Base-by-base conservation (phyloP, 179 eudicot genomes). In the Silene vulgaris region DNA sequence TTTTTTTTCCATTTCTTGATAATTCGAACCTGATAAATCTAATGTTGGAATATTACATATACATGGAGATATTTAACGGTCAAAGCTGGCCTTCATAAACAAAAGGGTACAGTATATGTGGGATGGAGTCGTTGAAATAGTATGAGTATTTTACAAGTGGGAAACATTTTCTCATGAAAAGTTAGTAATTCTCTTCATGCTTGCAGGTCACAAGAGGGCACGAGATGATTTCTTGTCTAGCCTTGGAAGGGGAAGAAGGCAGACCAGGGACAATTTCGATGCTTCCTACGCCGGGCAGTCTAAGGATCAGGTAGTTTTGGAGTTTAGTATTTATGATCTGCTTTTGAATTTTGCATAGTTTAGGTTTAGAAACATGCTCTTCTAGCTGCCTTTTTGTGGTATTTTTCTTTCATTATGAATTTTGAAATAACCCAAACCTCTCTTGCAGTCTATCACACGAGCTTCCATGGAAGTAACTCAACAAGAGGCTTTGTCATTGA, bases 161-260 rank as follows among this genome's bases (percentile, higher is more conserved):
- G 17, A 37, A 1, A 48, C 16, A 12, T 37, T 76, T 54, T 65
- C 13, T 37, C 12, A 21, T 48, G 72, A 68, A 5, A 56, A 72
- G 29, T 59, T 75, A 60, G 48, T 73, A 67, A 59, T 9, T 66
- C 17, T 40, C 30, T 43, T 73, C 28, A 20, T 80, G 79, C 79
- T 78, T 75, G 66, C 76, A 75, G 83, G 75, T 65, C 60, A 64
- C 20, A 88, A 84, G 82, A 87, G 90, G 80, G 82, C 81, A 75
- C 78, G 72, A 2, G 77, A 60, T 32, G 82, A 82, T 54, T 28
- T 54, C 74, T 74, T 79, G 62, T 37, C 67, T 30, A 74, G 83
- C 75, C 84, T 83, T 77, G 89, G 71, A 72, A 84, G 65, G 76
- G 82, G 74, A 21, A 81, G 76, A 68, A 79, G 74, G 80, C 81